A percentile compares a stretch with the other conserved stretches of the same genome.
Evolutionary conservation across 441 rosid species (phyloP).

Genomic region (Raphanus hybrid): DNA sequence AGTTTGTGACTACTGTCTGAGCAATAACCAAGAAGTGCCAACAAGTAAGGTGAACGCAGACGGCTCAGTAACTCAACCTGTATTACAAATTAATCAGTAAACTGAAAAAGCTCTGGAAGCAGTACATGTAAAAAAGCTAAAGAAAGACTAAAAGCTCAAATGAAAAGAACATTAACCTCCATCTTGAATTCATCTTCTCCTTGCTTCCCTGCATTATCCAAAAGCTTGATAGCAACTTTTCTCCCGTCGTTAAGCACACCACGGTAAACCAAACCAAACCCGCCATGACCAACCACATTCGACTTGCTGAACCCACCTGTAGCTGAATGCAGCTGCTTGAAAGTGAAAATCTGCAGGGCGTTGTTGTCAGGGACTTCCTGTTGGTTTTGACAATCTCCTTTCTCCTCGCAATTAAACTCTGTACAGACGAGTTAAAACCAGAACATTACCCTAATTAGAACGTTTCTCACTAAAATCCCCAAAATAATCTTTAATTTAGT

Average conservation of each 20-base stretch:
- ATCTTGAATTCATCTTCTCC: slow-evolving; percentile 92
- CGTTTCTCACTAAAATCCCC: neutral
- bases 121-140: neutral
- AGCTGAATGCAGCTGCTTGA: slow-evolving; percentile 86
- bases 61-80: slow-evolving; percentile 84
- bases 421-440: slow-evolving; percentile 13
- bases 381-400: slow-evolving; percentile 43
- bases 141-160: too few species aligned
- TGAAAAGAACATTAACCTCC: slow-evolving; percentile 60
- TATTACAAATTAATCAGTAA: slow-evolving; percentile 12
- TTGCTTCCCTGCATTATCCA: slow-evolving; percentile 92
- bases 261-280: slow-evolving; percentile 82
- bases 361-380: slow-evolving; percentile 54
- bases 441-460: slow-evolving; percentile 1
- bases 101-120: neutral
- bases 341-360: slow-evolving; percentile 75
- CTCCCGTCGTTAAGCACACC: slow-evolving; percentile 84
- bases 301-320: slow-evolving; percentile 91
- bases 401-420: slow-evolving; percentile 61
- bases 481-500: neutral
- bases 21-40: slow-evolving; percentile 86
- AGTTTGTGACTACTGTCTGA: slow-evolving; percentile 68
- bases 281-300: slow-evolving; percentile 93
- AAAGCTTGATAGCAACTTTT: slow-evolving; percentile 88
- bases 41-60: slow-evolving; percentile 77